phyloP scores from a whole-genome alignment of 306 rosid species.

The Benincasa hispida region DNA sequence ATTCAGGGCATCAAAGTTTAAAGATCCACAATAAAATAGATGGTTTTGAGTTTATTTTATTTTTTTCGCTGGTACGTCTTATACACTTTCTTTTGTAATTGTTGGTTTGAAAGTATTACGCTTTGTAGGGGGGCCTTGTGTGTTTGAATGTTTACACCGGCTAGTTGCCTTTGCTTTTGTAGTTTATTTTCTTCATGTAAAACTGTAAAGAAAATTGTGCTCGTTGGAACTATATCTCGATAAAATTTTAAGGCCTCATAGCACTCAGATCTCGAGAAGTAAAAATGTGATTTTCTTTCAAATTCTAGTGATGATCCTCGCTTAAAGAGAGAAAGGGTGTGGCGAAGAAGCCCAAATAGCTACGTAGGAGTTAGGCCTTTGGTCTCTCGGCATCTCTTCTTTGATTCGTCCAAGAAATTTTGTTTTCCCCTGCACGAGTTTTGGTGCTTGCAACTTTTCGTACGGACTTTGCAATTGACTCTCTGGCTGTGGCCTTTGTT shows the following conservation, averaged over 20 bases:
- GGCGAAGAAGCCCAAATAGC: neutral
- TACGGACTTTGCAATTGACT: too few species aligned
- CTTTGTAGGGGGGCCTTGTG: neutral
- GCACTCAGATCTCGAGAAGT: neutral
- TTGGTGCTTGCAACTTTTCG: neutral
- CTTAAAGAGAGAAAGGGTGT: neutral
- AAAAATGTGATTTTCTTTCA: too few species aligned
- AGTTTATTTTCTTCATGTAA: neutral
- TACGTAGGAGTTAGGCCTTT: neutral
- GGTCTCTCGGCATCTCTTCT: neutral
- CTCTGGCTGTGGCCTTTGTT: neutral
- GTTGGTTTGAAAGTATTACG: neutral
- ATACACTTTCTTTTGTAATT: neutral
- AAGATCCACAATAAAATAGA: neutral
- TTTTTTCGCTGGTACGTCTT: neutral
- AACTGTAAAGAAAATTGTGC: neutral
- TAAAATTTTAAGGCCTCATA: neutral
- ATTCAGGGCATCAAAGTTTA: neutral
- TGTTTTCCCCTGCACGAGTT: neutral
- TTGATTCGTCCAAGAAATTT: neutral
- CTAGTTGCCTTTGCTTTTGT: neutral
- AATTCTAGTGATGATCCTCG: neutral
- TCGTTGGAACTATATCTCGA: neutral
- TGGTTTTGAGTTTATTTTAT: too few species aligned
- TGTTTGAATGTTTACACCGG: neutral